phyloP scores from a whole-genome alignment of 169 alveolate species.

The Eimeria brunetti region DNA sequence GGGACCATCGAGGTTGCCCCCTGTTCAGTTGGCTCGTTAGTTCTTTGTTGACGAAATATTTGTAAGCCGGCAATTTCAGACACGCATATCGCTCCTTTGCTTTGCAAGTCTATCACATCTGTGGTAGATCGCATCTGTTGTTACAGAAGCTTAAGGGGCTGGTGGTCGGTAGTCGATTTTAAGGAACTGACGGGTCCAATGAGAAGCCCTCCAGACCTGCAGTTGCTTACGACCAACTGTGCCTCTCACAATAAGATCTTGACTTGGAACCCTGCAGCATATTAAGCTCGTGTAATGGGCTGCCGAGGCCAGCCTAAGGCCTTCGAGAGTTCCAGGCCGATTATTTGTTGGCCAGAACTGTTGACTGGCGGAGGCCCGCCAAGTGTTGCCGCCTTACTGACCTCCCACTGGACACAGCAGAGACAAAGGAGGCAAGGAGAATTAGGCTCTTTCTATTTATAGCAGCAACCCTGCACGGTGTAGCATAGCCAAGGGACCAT shows the following conservation, averaged over 20 bases:
- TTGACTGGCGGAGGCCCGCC: neutral
- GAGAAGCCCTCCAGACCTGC: neutral
- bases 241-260: neutral
- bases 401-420: neutral
- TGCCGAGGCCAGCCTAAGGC: neutral
- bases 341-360: neutral
- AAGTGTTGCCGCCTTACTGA: neutral
- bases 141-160: neutral
- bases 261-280: neutral
- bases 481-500: neutral
- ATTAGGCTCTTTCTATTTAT: neutral
- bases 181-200: neutral
- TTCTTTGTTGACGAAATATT: neutral
- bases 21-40: neutral
- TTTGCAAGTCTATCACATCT: neutral
- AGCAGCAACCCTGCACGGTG: neutral
- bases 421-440: neutral
- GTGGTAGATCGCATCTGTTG: neutral
- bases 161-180: neutral
- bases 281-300: neutral
- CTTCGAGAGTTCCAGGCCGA: neutral
- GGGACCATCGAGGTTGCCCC: neutral
- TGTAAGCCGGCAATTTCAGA: neutral
- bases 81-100: neutral
- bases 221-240: neutral